A percentile compares a stretch with the other conserved stretches of the same genome.
phyloP scores from a whole-genome alignment of 164 flowering plant species.

The Saururus chinensis region DNA sequence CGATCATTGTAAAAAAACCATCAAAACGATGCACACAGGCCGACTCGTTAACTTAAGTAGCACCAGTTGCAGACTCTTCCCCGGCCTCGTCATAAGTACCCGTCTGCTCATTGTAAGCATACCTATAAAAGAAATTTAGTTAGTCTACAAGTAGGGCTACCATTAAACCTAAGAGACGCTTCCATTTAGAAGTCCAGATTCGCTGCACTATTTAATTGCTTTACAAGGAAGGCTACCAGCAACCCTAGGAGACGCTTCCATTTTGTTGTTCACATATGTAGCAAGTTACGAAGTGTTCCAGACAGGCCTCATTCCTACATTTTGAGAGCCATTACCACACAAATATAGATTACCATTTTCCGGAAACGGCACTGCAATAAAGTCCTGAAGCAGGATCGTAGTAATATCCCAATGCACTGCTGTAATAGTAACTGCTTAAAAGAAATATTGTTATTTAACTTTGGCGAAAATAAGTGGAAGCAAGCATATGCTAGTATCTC shows the following conservation, averaged over 20 bases:
- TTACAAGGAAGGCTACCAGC: too few species aligned
- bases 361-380: constrained; percentile 67
- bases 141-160: background rate
- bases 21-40: background rate
- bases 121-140: constrained; percentile 25
- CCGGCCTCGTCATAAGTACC: constrained; percentile 44
- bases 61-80: constrained; percentile 9
- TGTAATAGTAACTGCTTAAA: constrained; percentile 73
- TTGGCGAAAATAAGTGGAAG: background rate
- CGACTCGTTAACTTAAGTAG: background rate
- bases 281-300: too few species aligned
- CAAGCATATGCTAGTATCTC: background rate
- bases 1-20: too few species aligned
- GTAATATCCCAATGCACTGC: constrained; percentile 82
- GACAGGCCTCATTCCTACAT: too few species aligned
- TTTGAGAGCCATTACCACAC: background rate
- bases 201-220: too few species aligned
- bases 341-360: constrained; percentile 56
- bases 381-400: constrained; percentile 75
- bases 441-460: background rate
- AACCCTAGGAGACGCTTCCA: too few species aligned
- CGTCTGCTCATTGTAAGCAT: constrained; percentile 48
- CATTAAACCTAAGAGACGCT: background rate
- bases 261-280: too few species aligned
- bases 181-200: too few species aligned